Evolutionary conservation across 768 basidiomycete genomes (phyloP).

Genomic region (Mrakia frigida): DNA sequence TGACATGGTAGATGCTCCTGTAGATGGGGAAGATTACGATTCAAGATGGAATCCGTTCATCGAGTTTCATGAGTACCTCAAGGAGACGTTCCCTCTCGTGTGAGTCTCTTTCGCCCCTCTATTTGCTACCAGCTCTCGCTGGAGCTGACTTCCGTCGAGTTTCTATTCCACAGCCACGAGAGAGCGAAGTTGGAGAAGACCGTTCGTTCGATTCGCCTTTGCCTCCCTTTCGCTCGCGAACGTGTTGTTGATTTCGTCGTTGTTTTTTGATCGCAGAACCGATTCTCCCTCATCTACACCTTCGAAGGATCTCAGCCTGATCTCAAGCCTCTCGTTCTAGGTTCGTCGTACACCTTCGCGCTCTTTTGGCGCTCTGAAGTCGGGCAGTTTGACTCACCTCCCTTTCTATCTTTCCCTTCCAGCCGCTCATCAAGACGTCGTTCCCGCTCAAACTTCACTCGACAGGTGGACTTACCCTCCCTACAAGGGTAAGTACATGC

Average conservation of each 20-base stretch:
- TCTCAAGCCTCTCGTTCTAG: constrained; percentile 31
- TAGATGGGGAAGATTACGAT: constrained; percentile 16
- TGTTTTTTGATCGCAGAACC: neutral
- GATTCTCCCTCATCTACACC: constrained; percentile 31
- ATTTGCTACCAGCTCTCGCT: no score
- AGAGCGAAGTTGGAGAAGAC: constrained; percentile 18
- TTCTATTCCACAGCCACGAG: neutral
- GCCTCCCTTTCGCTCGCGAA: neutral
- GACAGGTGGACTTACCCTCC: constrained; percentile 33
- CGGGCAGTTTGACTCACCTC: neutral
- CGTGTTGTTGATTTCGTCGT: no score
- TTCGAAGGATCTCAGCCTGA: constrained; percentile 15
- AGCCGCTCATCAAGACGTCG: constrained; percentile 23
- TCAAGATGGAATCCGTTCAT: constrained; percentile 16
- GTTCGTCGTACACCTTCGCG: neutral
- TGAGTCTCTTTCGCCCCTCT: no score
- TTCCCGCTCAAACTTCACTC: constrained; percentile 30
- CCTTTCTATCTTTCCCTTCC: neutral
- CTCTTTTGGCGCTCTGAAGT: neutral
- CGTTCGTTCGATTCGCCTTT: neutral
- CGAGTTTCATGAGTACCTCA: constrained; percentile 26
- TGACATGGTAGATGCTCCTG: constrained; percentile 21
- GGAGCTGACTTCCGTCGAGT: no score
- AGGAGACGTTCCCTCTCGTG: constrained; percentile 22
- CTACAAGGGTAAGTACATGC: neutral